Conservation (phyloP, 192 early-diverging fungal species). For the Lobosporangium transversale region DNA sequence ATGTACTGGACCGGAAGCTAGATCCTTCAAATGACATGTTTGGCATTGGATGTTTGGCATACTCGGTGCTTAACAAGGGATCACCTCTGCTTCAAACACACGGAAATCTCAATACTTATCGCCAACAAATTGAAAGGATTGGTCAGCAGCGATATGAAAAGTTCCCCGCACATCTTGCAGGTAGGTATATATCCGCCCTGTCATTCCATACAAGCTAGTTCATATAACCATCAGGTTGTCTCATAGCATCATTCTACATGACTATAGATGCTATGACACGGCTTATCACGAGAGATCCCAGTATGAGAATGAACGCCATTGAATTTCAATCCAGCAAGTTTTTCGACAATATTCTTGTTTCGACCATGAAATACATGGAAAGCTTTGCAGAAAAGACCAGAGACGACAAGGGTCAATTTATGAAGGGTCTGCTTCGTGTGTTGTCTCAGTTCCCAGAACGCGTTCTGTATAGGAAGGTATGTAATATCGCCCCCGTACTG, state of each 20-base stretch:
- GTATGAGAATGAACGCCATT: conserved; percentile 63
- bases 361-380: conserved; percentile 83
- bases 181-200: no score
- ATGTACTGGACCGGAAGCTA: conserved; percentile 66
- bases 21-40: conserved; percentile 76
- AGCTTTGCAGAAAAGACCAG: conserved; percentile 79
- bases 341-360: conserved; percentile 84
- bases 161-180: conserved; percentile 66
- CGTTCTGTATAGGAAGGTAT: conserved; percentile 74
- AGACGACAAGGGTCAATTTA: conserved; percentile 82
- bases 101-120: conserved; percentile 74
- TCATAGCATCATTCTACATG: no score
- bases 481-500: no score
- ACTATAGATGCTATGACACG: conserved; percentile 56
- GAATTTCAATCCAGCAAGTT: conserved; percentile 76
- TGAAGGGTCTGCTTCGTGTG: conserved; percentile 77
- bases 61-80: conserved; percentile 76
- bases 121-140: conserved; percentile 61
- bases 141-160: conserved; percentile 42
- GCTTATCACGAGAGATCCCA: conserved; percentile 65
- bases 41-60: conserved; percentile 81
- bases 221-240: no score
- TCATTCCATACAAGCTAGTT: no score
- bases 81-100: conserved; percentile 67
- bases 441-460: conserved; percentile 78